Evolutionary conservation across 495 filamentous ascomycete genomes (phyloP), one percentile per base, ranked within the genome.

Genomic region (Tetracladium marchalianum): DNA sequence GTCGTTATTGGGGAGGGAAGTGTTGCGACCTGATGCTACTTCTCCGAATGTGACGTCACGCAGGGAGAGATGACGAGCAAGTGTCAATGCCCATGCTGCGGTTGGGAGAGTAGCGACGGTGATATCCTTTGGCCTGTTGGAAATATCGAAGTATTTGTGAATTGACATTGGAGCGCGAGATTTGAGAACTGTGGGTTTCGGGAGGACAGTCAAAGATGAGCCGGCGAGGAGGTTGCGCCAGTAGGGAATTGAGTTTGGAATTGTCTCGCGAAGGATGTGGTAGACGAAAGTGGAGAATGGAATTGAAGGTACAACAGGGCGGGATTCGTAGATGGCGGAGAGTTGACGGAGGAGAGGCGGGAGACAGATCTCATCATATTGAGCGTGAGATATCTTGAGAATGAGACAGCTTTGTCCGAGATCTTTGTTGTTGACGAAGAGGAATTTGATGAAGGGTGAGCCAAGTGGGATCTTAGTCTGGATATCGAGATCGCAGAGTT

Each of bases 291-390:
- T 66, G 4, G 77, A 76, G 51, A 78, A 85, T 0, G 79, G 73
- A 3, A 65, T 65, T 10, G 71, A 56, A 13, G 54, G 55, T 1
- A 65, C 58, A 5, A 78, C 55, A 4, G 60, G 49, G 32, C 65
- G 59, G n/a, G 71, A 71, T 38, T 70, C 62, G 54, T 80, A 84
- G 0, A 66, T 65, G 15, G 65, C 62, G 32, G 73, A 64, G 22
- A 78, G 67, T 10, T 78, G 75, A 4, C 64, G 53, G 43, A 85
- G 69, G 13, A 86, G 73, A 31, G 67, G 67, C 0, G 81, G 73
- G 5, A 88, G 68, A 53, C 75, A 85, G 1, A 85, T 71, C 32
- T 80, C 84, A 52, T 87, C 84, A 54, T 82, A 88, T 45, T 87
- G 84, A 0, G 84, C 80, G 57, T 88, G 84, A 0, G 81, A 85